phyloP scores from a whole-genome alignment of 192 early-diverging fungal genomes.

The Gryganskiella cystojenkinii region DNA sequence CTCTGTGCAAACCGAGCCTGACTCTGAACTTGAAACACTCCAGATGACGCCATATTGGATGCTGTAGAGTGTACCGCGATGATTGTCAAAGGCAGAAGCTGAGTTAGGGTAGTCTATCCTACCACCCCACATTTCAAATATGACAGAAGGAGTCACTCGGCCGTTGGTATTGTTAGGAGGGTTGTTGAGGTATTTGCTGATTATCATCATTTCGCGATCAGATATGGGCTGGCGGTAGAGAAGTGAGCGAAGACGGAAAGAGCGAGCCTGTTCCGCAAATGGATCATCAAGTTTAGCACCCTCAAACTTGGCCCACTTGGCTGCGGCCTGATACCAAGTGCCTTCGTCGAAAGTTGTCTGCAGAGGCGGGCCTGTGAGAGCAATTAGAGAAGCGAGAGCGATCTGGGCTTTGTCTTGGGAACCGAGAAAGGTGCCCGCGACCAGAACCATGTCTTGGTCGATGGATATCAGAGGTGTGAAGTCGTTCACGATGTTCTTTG shows the following conservation, averaged over 20 bases:
- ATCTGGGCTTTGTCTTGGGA: no score
- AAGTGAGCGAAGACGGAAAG: slow-evolving; percentile 4
- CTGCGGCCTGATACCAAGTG: no score
- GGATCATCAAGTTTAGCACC: background rate
- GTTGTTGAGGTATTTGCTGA: slow-evolving; percentile 12
- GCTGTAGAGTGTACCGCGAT: slow-evolving; percentile 6
- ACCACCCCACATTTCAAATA: slow-evolving; percentile 21
- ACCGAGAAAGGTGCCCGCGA: background rate
- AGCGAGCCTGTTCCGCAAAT: background rate
- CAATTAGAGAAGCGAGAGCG: no score
- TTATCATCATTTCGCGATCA: background rate
- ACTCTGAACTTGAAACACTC: background rate
- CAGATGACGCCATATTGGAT: slow-evolving; percentile 10
- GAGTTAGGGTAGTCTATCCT: slow-evolving; percentile 1
- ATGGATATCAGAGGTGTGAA: background rate
- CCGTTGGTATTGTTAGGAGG: background rate
- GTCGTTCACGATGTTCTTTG: background rate
- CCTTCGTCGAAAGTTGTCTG: no score
- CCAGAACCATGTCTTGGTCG: background rate
- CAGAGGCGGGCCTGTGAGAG: no score
- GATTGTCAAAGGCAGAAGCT: slow-evolving; percentile 14
- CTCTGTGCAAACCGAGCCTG: background rate
- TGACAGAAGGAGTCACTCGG: background rate
- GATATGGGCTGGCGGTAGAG: slow-evolving; percentile 4
- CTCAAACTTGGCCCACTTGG: no score